Percentiles rank a stretch among this genome's conserved stretches.
phyloP scores from a whole-genome alignment of 768 basidiomycete genomes.

The Lactifluus subvellereus region DNA sequence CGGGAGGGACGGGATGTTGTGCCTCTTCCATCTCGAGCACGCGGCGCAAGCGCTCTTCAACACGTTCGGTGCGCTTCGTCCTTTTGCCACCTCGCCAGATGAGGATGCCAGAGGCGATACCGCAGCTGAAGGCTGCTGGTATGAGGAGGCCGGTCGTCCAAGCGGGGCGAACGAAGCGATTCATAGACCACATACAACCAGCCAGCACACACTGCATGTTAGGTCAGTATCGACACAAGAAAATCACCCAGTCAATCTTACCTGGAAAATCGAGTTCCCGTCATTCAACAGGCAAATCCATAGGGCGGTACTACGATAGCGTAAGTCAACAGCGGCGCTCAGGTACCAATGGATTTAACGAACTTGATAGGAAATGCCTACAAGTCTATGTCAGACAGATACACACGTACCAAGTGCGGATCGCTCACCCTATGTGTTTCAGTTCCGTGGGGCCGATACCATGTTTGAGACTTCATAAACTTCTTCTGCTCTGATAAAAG shows the following conservation, averaged over 20 bases:
- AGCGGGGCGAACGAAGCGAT: constrained; percentile 61
- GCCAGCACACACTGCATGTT: constrained; percentile 51
- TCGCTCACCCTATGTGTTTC: constrained; percentile 62
- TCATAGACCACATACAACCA: constrained; percentile 75
- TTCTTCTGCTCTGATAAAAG: constrained; percentile 52
- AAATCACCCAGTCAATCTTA: constrained; percentile 25
- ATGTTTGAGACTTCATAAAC: constrained; percentile 68
- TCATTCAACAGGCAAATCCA: constrained; percentile 68
- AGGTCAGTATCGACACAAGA: constrained; percentile 10
- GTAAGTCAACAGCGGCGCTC: not conserved
- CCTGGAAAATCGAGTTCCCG: constrained; percentile 79
- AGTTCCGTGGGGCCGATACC: constrained; percentile 84
- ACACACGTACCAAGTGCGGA: constrained; percentile 9
- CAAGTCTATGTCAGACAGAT: constrained; percentile 32
- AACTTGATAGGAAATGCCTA: constrained; percentile 70
- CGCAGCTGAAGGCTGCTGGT: constrained; percentile 67
- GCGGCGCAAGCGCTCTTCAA: constrained; percentile 51
- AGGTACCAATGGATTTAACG: constrained; percentile 20
- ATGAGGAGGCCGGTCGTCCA: constrained; percentile 69
- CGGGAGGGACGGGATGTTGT: not conserved
- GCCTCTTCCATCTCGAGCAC: constrained; percentile 35
- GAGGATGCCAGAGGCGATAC: constrained; percentile 63
- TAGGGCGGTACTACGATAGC: constrained; percentile 49
- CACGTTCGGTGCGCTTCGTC: constrained; percentile 62
- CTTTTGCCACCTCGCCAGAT: constrained; percentile 70